Evolutionary conservation across 768 basidiomycete species (phyloP), one percentile per base, ranked within the genome.

Genomic region (Russula lepida): DNA sequence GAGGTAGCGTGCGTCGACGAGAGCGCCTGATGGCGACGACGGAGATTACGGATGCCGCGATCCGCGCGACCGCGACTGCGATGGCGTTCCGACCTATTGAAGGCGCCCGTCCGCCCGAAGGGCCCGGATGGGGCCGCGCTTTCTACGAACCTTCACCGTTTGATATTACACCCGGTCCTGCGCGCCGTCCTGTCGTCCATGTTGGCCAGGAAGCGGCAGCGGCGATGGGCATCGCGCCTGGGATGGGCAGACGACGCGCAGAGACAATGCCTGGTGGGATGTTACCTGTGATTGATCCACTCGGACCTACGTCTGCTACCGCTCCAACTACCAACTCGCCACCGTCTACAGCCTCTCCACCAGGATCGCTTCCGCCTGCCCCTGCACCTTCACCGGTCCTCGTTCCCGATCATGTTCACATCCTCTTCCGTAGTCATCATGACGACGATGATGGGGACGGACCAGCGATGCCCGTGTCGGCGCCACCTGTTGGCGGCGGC

Each of bases 261-360:
- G 66, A 66, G 51, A 66, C 66, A 21, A 66, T 66, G 66, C 66
- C 66, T 1, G 64, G 66, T 8, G 66, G 66, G 23, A 66, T 66
- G 66, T 52, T 59, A 11, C 66, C 66, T 15, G 57, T 66, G 44
- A 39, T 66, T 13, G 66, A 66, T 35, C 39, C 64, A 30, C 57
- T 60, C 0, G 49, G 27, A 37, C 58, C 54, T 13, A 13, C 39
- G 5, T 37, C 43, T 25, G n/a, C 58, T 7, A 21, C 51, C 6
- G n/a, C 37, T 17, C 32, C 39, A 8, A 44, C n/a, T 9, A n/a
- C 23, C 21, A 35, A 25, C 25, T 28, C 41, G 28, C 41, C 44
- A 19, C 37, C 23, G 19, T 25, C 44, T 44, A 19, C 39, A 23
- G 44, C 57, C n/a, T 59, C 58, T n/a, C 58, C 57, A 2, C 57